Evolutionary conservation across 2,329 filamentous ascomycete genomes (phyloP).

Genomic region (Corynespora cassiicola): DNA sequence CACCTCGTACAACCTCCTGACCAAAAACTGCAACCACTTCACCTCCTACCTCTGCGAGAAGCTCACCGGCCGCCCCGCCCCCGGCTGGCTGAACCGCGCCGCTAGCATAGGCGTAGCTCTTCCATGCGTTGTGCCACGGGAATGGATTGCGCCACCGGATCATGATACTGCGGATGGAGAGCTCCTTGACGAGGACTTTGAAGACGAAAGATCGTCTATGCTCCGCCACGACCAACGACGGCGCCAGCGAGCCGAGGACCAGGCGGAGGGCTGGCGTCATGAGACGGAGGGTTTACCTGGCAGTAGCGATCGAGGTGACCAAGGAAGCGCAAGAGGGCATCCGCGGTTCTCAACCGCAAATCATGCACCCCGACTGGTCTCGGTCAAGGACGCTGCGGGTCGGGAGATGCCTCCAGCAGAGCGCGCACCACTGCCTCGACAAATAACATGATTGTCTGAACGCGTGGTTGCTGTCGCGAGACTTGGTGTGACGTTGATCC

Average conservation of each 20-base stretch:
- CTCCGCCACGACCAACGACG: slow-evolving; percentile 51
- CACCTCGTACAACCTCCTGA: slow-evolving; percentile 79
- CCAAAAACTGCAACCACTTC: slow-evolving; percentile 89
- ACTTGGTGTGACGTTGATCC: slow-evolving; percentile 5
- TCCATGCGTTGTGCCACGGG: slow-evolving; percentile 80
- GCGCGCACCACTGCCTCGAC: slow-evolving; percentile 51
- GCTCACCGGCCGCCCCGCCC: slow-evolving; percentile 73
- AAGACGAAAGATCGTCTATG: slow-evolving; percentile 67
- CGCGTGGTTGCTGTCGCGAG: slow-evolving; percentile 7
- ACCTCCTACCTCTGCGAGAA: slow-evolving; percentile 77
- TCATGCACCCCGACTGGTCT: slow-evolving; percentile 40
- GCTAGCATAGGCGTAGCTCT: slow-evolving; percentile 82
- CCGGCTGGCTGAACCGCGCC: slow-evolving; percentile 80
- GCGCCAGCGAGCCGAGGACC: slow-evolving; percentile 34
- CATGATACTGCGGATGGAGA: slow-evolving; percentile 75
- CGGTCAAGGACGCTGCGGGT: slow-evolving; percentile 50
- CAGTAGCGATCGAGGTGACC: slow-evolving; percentile 38
- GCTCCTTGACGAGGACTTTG: slow-evolving; percentile 64
- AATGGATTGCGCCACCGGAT: slow-evolving; percentile 83
- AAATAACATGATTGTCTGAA: slow-evolving; percentile 38
- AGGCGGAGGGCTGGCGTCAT: slow-evolving; percentile 33
- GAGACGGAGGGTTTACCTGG: slow-evolving; percentile 32
- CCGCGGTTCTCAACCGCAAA: slow-evolving; percentile 34
- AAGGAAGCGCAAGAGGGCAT: slow-evolving; percentile 42
- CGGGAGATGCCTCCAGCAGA: slow-evolving; percentile 52